A percentile compares a stretch with the other conserved stretches of the same genome.
phyloP scores from a whole-genome alignment of 257 asterid genomes.

The Nicotiana attenuata region DNA sequence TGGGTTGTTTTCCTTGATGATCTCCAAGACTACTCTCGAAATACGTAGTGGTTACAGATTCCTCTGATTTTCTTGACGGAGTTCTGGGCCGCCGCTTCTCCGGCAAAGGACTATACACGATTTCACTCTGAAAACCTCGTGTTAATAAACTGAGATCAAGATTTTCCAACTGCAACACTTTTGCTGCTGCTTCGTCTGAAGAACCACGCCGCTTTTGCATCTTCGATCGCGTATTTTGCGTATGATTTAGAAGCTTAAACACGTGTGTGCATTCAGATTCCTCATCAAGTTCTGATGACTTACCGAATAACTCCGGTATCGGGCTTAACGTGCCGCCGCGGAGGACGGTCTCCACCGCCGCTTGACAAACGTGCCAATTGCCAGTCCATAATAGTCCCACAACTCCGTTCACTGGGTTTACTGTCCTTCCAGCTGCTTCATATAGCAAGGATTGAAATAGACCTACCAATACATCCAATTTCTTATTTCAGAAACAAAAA shows the following conservation, averaged over 20 bases:
- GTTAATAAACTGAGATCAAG: background rate
- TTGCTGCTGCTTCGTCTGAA: background rate
- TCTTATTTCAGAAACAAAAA: background rate
- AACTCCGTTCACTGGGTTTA: conserved; percentile 56
- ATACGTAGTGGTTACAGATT: background rate
- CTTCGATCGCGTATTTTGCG: background rate
- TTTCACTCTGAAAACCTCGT: background rate
- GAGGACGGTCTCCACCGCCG: conserved; percentile 57
- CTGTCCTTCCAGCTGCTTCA: conserved; percentile 62
- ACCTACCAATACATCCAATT: conserved; percentile 23
- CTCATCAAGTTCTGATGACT: background rate
- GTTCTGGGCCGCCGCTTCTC: background rate
- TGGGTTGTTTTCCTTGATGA: background rate
- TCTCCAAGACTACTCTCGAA: background rate
- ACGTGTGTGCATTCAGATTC: background rate
- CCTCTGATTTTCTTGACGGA: background rate
- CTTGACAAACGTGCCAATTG: conserved; percentile 59
- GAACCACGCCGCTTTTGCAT: background rate
- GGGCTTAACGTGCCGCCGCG: conserved; percentile 53
- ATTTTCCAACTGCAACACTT: background rate
- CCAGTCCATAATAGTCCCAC: conserved; percentile 52
- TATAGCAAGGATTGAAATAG: conserved; percentile 48
- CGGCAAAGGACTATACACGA: background rate
- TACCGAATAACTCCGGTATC: conserved; percentile 17
- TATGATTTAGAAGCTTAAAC: too few relatives aligned